Evolutionary conservation across 371 early-diverging fungal species (phyloP).

Genomic region (Mortierella sp.): DNA sequence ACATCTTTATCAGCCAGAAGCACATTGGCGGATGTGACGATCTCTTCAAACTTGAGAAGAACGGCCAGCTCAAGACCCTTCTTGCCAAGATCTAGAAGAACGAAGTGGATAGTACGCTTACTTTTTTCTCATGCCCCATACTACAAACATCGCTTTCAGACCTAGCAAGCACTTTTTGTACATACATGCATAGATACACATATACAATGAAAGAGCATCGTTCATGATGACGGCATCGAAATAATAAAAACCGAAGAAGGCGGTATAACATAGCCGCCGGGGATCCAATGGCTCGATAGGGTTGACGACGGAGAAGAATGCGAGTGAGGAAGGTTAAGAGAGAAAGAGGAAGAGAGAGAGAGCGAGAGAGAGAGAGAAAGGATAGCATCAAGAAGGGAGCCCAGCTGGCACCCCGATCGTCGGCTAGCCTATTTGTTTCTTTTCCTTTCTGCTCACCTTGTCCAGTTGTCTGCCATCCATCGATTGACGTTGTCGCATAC

Average conservation of each 20-base stretch:
- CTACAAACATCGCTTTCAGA: not conserved
- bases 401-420: not conserved
- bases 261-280: not conserved
- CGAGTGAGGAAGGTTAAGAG: not conserved
- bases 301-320: not conserved
- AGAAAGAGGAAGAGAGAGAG: not conserved
- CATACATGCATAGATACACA: too few relatives aligned
- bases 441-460: not conserved
- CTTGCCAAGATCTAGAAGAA: constrained; percentile 37
- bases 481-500: not conserved
- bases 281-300: not conserved
- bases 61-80: constrained; percentile 70
- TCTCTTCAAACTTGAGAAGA: constrained; percentile 67
- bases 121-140: not conserved
- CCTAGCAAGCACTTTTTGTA: too few relatives aligned
- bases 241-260: not conserved
- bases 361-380: not conserved
- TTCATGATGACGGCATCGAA: not conserved
- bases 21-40: constrained; percentile 92
- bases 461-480: not conserved
- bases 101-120: not conserved
- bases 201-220: too few relatives aligned
- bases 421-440: not conserved
- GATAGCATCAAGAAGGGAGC: not conserved
- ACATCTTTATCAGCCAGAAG: constrained; percentile 85